These are phyloP conservation scores for Salix exigua DNA, from an alignment of 345 rosid species.

Conservation along the genomic window DNA sequence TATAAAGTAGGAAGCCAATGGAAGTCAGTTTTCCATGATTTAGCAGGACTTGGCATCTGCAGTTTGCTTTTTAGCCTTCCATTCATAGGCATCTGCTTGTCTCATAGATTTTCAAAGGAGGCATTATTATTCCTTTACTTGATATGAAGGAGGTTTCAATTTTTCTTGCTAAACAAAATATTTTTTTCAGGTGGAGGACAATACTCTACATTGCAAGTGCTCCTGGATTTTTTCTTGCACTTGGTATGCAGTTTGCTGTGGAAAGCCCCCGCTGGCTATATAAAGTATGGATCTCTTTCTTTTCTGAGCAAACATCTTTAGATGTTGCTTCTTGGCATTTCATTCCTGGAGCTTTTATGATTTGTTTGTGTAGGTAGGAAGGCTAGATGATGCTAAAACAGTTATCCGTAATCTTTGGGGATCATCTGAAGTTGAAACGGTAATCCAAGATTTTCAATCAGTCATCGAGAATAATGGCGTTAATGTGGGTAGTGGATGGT, in stretches of 20 bases:
- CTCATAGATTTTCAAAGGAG: neutral
- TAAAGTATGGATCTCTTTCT: constrained; percentile 41
- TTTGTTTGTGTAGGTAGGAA: constrained; percentile 45
- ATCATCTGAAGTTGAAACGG: constrained; percentile 49
- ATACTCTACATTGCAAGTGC: constrained; percentile 54
- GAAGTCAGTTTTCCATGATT: neutral
- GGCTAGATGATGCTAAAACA: constrained; percentile 51
- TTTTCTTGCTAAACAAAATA: neutral
- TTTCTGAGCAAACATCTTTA: neutral
- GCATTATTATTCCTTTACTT: neutral
- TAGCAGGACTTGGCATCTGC: neutral
- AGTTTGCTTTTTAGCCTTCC: neutral
- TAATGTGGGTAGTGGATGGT: constrained; percentile 55
- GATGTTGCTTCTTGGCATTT: constrained; percentile 9
- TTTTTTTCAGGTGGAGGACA: constrained; percentile 74
- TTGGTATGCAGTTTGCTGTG: constrained; percentile 78
- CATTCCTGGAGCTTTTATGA: constrained; percentile 10
- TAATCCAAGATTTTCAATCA: constrained; percentile 55
- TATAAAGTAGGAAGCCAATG: neutral
- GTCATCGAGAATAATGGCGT: constrained; percentile 51
- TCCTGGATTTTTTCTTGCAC: constrained; percentile 52
- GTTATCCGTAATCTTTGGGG: constrained; percentile 66
- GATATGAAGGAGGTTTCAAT: neutral
- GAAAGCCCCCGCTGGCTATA: constrained; percentile 89
- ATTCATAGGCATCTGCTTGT: neutral